Base-by-base conservation (phyloP, 1,284 basidiomycete species). In the Moniliophthora roreri region DNA sequence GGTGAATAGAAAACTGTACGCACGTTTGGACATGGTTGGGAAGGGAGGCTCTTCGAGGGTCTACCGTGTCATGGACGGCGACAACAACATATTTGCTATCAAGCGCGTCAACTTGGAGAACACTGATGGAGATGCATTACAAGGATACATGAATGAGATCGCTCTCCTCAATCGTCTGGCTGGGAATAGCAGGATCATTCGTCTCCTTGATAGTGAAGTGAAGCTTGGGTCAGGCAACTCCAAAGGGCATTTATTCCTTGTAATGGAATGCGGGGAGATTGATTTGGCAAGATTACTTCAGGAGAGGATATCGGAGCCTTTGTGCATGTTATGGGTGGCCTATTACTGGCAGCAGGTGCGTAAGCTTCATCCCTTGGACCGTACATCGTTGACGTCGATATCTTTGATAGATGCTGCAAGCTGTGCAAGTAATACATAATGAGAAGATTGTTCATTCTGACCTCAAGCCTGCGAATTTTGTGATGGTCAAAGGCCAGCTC, bases 401-500 rank as follows among this genome's bases (percentile, higher is more conserved):
- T 21, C n/a, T n/a, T n/a, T n/a, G n/a, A n/a, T 61, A 96, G 93
- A 98, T 98, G 92, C 74, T 98, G 46, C 87, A 96, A 76, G 94
- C 95, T 0, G 95, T 97, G 8, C 91, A 96, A 56, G 89, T 96
- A 41, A 94, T 97, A 46, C 95, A 98, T 65, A 89, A 95, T 57
- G 93, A 95, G 73, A 95, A 95, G 69, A 96, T 98, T 55, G 93
- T 98, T 1, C 95, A 98, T 69, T 95, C 94, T 8, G 95, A 98
- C 67, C 79, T 97, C 49, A 98, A 98, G 68, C 95, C 95, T 2
- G 95, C 95, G 1, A 98, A 98, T 69, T 98, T 98, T 63, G 94
- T 98, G 15, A 77, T 98, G 37, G 95, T 97, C 52, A 88, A 89
- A 58, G 95, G 95, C 2, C 89, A 93, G 57, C 76, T 98, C 47